Evolutionary conservation across 2,329 filamentous ascomycete genomes (phyloP).

Genomic region (Domatiomyces catenatus): DNA sequence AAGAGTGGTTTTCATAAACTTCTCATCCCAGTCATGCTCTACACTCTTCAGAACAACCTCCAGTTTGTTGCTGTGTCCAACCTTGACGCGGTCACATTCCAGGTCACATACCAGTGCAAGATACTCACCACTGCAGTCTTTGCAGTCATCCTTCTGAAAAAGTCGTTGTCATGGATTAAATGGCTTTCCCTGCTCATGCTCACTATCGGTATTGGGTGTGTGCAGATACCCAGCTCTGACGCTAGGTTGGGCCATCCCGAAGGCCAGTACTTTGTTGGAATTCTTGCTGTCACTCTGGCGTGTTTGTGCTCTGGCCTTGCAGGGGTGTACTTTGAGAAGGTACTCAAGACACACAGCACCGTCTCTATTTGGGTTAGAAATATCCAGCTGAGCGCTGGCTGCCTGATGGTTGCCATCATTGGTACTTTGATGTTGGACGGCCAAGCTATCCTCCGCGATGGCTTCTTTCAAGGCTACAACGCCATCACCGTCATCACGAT

Average conservation of each 20-base stretch:
- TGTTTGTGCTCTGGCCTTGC: constrained; percentile 71
- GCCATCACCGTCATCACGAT: constrained; percentile 79
- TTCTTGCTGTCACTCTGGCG: constrained; percentile 57
- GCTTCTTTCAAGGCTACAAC: constrained; percentile 92
- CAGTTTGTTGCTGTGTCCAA: constrained; percentile 88
- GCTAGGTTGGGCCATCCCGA: constrained; percentile 41
- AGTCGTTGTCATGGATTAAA: constrained; percentile 53
- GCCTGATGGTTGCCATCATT: constrained; percentile 71
- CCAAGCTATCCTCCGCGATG: constrained; percentile 60
- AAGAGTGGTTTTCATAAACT: constrained; percentile 72
- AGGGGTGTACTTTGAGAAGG: constrained; percentile 57
- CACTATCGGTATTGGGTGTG: constrained; percentile 65
- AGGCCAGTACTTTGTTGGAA: constrained; percentile 32
- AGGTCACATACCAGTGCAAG: constrained; percentile 87
- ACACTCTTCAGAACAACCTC: constrained; percentile 78
- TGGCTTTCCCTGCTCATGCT: constrained; percentile 73
- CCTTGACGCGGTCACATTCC: constrained; percentile 79
- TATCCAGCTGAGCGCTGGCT: constrained; percentile 86
- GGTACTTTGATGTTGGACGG: constrained; percentile 80
- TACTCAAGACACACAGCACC: constrained; percentile 61
- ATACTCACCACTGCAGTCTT: constrained; percentile 82
- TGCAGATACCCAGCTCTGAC: constrained; percentile 57
- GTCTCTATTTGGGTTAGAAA: constrained; percentile 87
- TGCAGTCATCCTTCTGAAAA: constrained; percentile 60
- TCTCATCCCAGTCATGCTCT: constrained; percentile 71